Conservation (phyloP, 371 early-diverging fungal genomes). For the Sporodiniella umbellata region DNA sequence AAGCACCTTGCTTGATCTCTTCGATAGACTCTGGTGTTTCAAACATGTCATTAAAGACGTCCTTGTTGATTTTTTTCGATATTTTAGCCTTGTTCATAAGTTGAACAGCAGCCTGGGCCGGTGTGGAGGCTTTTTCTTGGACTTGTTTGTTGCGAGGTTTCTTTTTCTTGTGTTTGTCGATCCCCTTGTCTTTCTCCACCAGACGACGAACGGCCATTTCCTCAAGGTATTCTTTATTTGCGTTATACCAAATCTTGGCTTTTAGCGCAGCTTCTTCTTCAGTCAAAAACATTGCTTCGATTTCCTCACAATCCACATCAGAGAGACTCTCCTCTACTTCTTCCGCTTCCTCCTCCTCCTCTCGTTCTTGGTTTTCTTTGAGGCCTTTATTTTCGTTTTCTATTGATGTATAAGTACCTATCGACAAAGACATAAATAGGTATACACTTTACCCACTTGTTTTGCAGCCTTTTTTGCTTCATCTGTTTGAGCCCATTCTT, state of each 20-base stretch:
- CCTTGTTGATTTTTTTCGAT: constrained; percentile 92
- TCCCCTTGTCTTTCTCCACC: constrained; percentile 52
- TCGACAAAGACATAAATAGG: constrained; percentile 2
- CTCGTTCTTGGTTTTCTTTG: constrained; percentile 4
- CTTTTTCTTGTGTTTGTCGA: constrained; percentile 28
- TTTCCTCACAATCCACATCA: constrained; percentile 80
- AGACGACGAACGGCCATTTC: constrained; percentile 61
- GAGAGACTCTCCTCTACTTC: constrained; percentile 31
- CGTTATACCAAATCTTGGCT: constrained; percentile 79
- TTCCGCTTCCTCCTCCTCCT: constrained; percentile 8
- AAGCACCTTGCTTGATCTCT: constrained; percentile 27
- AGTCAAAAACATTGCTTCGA: constrained; percentile 65
- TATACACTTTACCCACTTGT: constrained; percentile 28
- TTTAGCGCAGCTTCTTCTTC: constrained; percentile 77
- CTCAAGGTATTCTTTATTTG: constrained; percentile 83
- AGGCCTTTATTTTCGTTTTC: constrained; percentile 14
- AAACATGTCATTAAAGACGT: constrained; percentile 73
- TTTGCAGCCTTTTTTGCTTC: constrained; percentile 26
- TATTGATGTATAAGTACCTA: no score
- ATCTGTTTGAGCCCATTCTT: constrained; percentile 30
- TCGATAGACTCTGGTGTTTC: constrained; percentile 50
- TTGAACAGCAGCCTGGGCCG: constrained; percentile 78
- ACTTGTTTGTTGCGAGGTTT: constrained; percentile 24
- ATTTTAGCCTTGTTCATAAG: constrained; percentile 61
- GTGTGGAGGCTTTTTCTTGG: constrained; percentile 40